Conservation (phyloP, 495 filamentous ascomycete species). For the Penicillium psychrofluorescens region DNA sequence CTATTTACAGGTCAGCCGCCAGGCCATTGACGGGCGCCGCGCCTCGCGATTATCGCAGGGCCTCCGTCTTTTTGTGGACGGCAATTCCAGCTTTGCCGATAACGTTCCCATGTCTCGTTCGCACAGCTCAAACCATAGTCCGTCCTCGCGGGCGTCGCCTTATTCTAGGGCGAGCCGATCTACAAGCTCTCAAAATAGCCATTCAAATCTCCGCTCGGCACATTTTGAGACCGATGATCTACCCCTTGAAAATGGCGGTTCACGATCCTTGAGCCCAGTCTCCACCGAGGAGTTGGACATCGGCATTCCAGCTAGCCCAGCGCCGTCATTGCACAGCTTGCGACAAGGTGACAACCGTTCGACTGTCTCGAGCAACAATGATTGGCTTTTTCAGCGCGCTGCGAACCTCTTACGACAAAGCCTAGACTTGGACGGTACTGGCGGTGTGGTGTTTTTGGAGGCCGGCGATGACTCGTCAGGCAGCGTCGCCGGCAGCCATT, state of each 20-base stretch:
- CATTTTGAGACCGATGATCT: neutral
- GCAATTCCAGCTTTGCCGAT: conserved; percentile 38
- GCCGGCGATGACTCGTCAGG: conserved; percentile 20
- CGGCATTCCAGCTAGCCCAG: conserved; percentile 22
- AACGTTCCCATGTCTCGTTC: conserved; percentile 17
- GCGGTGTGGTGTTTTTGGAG: conserved; percentile 51
- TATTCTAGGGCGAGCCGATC: neutral
- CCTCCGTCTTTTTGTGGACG: conserved; percentile 58
- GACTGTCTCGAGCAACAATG: conserved; percentile 32
- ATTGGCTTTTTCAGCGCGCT: conserved; percentile 45
- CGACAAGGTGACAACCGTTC: conserved; percentile 22
- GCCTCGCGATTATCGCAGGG: conserved; percentile 53
- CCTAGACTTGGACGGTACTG: conserved; percentile 40
- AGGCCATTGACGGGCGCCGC: conserved; percentile 49
- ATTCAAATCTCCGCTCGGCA: conserved; percentile 17
- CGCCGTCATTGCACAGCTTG: conserved; percentile 29
- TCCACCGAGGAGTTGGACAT: conserved; percentile 21
- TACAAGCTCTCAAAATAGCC: conserved; percentile 17
- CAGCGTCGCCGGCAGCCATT: conserved; percentile 26
- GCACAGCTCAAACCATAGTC: conserved; percentile 12
- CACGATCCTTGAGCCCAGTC: conserved; percentile 21
- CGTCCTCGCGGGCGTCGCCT: conserved; percentile 17
- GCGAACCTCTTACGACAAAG: conserved; percentile 51
- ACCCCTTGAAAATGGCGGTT: conserved; percentile 4
- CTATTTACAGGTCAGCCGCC: conserved; percentile 52